Evolutionary conservation across 106 monocot genomes (phyloP), one percentile per base, ranked within the genome.

Genomic region (Hemerocallis citrina): DNA sequence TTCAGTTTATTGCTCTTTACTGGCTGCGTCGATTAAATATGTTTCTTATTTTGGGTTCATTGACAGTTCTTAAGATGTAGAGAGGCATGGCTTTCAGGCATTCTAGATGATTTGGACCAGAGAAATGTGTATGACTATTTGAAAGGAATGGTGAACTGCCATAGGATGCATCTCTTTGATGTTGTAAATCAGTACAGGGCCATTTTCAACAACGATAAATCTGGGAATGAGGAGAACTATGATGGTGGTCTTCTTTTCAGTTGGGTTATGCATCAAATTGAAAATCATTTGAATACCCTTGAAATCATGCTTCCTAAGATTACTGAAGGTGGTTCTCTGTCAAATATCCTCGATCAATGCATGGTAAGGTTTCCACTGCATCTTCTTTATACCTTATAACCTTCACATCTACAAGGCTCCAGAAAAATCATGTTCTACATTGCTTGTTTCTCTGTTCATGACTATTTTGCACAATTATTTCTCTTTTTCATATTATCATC

Each of bases 171-270:
- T 67, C 74, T 96, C 22, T 96, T 96, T 71, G 96, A 96, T 62
- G 76, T 96, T 74, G 96, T 96, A 37, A 96, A 87, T 74, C 91
- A 96, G 63, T 96, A 91, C 64, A 67, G 91, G 20, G 86, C 96
- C 12, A 91, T 91, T 70, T 96, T 91, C 67, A 91, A 58, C 73
- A 96, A 96, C 68, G 91, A 88, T 70, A 87, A 84, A 61, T 91
- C 91, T 64, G 81, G 96, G 33, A 96, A 68, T 65, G 87, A 96
- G 50, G 91, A 88, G 68, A 91, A 77, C 73, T 87, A 79, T 74
- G 96, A 96, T 66, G 86, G 95, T 13, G 96, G 96, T 4, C 87
- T 96, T 81, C 86, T 96, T 50, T 96, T 81, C 66, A 96, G 91
- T 76, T 96, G 96, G 96, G 84, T 91, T 9, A 84, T 96, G 86